Evolutionary conservation across 179 eudicot genomes (phyloP), one percentile per base, ranked within the genome.

Genomic region (Patellifolia procumbens): DNA sequence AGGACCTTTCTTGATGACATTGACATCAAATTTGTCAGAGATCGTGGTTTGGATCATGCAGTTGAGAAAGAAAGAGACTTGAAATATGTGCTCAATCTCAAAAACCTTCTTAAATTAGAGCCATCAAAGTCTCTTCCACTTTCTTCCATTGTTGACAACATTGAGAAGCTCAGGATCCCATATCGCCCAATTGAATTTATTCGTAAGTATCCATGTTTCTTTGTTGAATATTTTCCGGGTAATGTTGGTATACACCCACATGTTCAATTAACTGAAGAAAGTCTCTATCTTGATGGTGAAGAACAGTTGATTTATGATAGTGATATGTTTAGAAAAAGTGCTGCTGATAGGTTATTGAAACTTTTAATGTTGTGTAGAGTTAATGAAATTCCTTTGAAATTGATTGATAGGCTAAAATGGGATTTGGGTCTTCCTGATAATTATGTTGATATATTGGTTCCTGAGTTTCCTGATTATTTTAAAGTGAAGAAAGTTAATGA

Each of bases 401-500:
- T 91, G 79, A 87, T 92, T 64, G 91, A 89, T 68, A 73, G 26
- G 74, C 43, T 91, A 28, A 83, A 78, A 80, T 89, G 88, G 84
- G 97, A 92, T 80, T 72, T 92, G 76, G 97, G 97, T 52, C 69
- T 92, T 70, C 93, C 97, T 34, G 87, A 86, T 73, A 78, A 92
- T 81, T 91, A 86, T 73, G 81, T 76, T 34, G 76, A 55, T 48
- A 80, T 81, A 0, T 65, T 92, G 48, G 83, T 89, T 76, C 87
- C 90, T 10, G 90, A 92, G 62, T 92, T 85, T 79, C 92, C 93
- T 8, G 91, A 92, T 70, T 92, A 89, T 85, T 94, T 94, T 78
- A 83, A 75, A 62, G 83, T 94, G n/a, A 87, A 74, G 39, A 73
- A 37, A 26, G 48, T 56, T 9, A 80, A 65, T 37, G 34, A 17